Evolutionary conservation across 106 monocot species (phyloP), one percentile per base, ranked within the genome.

Genomic region (Iris macrosiphon): DNA sequence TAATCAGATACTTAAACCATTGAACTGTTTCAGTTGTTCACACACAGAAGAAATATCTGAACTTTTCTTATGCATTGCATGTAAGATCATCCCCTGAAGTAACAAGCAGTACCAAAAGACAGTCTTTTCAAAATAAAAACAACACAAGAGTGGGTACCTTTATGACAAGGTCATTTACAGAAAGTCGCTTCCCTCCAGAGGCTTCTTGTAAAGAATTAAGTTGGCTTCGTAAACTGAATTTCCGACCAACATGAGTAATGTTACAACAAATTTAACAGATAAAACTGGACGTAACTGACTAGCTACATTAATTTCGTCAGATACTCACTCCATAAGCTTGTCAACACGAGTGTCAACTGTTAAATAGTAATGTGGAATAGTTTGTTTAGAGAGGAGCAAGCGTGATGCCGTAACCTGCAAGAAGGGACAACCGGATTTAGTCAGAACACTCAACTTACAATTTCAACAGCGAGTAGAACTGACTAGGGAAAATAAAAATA

Each of bases 311-410:
- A 24, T 2, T 43, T 59, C 4, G 10, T 26, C n/a, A 42, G 51
- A 35, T 56, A 49, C 83, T 74, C 40, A 93, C 92, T 72, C 60
- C 62, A 93, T 75, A 63, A 93, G 72, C 56, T 83, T 87, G 71
- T 93, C 92, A 42, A 92, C 87, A 66, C 79, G 13, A 20, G 80
- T 72, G 50, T 93, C 92, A 27, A 93, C 80, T 49, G 87, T 80
- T 65, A 93, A 55, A 79, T 93, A 93, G 62, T 93, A 93, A 60
- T 93, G 92, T 26, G 92, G 92, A 72, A 93, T 93, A 48, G 87
- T 87, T 65, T 93, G 92, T 57, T 93, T 93, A 18, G 92, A 87
- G 16, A 79, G 79, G 26, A 93, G 68, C 65, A 93, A 65, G n/a
- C 87, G 75, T 47, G 87, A 76, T 56, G 92, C 92, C 1, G 77